A percentile compares a stretch with the other conserved stretches of the same genome.
phyloP scores from a whole-genome alignment of 768 basidiomycete species.

The Termitomyces sp. region DNA sequence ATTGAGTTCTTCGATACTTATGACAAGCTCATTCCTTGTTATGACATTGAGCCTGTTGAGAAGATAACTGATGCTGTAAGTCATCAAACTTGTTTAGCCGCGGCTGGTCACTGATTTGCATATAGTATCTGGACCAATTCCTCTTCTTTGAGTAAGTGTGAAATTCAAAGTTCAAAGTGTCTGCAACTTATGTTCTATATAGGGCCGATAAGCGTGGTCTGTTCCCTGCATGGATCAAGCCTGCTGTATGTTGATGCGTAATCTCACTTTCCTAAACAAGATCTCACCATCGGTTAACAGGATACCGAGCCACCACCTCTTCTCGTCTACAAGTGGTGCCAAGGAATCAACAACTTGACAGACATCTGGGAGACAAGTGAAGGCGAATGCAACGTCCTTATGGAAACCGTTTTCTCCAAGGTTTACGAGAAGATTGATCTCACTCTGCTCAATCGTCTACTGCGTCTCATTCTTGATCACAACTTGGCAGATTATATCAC shows the following conservation, averaged over 20 bases:
- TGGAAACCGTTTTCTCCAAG: slow-evolving; percentile 97
- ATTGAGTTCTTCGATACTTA: slow-evolving; percentile 98
- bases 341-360: slow-evolving; percentile 97
- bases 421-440: slow-evolving; percentile 99
- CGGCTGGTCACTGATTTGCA: slow-evolving; percentile 15
- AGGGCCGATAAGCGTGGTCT: slow-evolving; percentile 94
- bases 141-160: slow-evolving; percentile 82
- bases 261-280: not conserved
- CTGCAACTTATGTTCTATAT: slow-evolving; percentile 6
- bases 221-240: slow-evolving; percentile 99
- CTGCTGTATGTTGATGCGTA: slow-evolving; percentile 49
- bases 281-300: slow-evolving; percentile 24
- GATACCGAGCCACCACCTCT: slow-evolving; percentile 97
- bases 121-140: slow-evolving; percentile 93
- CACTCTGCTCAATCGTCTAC: slow-evolving; percentile 90
- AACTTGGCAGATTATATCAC: slow-evolving; percentile 99
- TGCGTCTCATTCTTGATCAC: slow-evolving; percentile 96
- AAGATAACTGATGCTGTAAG: slow-evolving; percentile 97
- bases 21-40: slow-evolving; percentile 97
- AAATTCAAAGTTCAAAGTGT: not conserved
- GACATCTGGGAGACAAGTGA: slow-evolving; percentile 99
- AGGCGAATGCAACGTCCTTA: slow-evolving; percentile 96
- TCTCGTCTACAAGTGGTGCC: slow-evolving; percentile 99
- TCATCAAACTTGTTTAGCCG: slow-evolving; percentile 13
- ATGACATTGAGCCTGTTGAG: slow-evolving; percentile 99